phyloP scores from a whole-genome alignment of 805 yeast species.

The Kuraishia capsulata region DNA sequence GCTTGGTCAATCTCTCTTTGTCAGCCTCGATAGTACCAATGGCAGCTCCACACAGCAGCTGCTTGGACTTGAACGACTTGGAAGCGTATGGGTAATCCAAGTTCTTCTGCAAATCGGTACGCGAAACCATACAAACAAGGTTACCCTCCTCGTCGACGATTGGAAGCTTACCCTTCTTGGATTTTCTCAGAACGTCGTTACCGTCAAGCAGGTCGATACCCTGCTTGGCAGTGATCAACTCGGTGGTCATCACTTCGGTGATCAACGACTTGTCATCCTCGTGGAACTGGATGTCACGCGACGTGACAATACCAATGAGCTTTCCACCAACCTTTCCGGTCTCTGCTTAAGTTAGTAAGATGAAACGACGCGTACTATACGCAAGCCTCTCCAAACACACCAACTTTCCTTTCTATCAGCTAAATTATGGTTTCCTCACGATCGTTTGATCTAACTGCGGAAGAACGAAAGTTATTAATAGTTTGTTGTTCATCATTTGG shows the following conservation, averaged over 20 bases:
- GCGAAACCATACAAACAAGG: conserved; percentile 80
- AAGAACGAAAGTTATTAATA: conserved; percentile 96
- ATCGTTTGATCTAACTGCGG: conserved; percentile 92
- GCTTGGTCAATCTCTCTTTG: conserved; percentile 69
- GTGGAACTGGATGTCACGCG: conserved; percentile 94
- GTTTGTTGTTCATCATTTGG: conserved; percentile 48
- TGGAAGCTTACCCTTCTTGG: conserved; percentile 97
- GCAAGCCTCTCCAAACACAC: not conserved
- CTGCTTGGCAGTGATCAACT: conserved; percentile 71
- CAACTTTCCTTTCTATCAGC: not conserved
- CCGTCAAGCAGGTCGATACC: conserved; percentile 83
- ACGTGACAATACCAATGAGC: conserved; percentile 89
- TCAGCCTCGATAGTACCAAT: conserved; percentile 91
- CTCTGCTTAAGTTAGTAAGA: conserved; percentile 33
- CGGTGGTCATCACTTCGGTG: conserved; percentile 82
- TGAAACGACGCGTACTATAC: too few relatives aligned
- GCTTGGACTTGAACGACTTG: conserved; percentile 87
- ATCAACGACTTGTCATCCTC: conserved; percentile 59
- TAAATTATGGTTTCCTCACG: conserved; percentile 84
- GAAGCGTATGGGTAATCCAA: conserved; percentile 90
- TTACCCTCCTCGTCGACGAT: conserved; percentile 72
- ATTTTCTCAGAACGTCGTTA: conserved; percentile 79
- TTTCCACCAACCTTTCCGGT: conserved; percentile 82
- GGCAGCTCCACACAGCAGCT: conserved; percentile 97
- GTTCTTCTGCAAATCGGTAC: conserved; percentile 96